These are phyloP conservation scores for Taiozyma sp. DNA, from an alignment of 1,139 yeast species.

Conservation along the genomic window DNA sequence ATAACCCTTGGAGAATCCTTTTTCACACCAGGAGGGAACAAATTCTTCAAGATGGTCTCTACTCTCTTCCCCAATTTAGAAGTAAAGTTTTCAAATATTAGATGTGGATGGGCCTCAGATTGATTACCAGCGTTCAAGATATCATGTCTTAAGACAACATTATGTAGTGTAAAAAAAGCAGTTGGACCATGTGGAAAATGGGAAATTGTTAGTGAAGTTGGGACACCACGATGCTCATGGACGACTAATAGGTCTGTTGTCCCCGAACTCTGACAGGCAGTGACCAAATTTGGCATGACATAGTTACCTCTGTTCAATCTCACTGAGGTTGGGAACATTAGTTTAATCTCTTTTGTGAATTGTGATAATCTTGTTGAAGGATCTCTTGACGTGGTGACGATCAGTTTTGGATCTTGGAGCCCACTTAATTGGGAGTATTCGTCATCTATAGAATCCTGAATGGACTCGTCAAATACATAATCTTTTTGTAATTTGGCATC, in stretches of 20 bases:
- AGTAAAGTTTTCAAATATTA: conserved; percentile 89
- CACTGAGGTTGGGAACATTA: conserved; percentile 85
- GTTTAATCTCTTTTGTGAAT: conserved; percentile 87
- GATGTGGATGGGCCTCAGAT: conserved; percentile 89
- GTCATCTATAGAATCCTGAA: conserved; percentile 71
- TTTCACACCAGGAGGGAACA: conserved; percentile 97
- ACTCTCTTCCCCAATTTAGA: conserved; percentile 82
- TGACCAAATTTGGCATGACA: conserved; percentile 77
- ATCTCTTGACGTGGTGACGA: conserved; percentile 90
- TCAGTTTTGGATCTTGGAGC: conserved; percentile 83
- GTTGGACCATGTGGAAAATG: conserved; percentile 99
- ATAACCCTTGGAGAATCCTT: conserved; percentile 84
- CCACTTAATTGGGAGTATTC: conserved; percentile 90
- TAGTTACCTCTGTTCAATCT: conserved; percentile 93
- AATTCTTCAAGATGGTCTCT: conserved; percentile 73
- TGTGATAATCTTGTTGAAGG: conserved; percentile 84
- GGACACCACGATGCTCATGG: conserved; percentile 98
- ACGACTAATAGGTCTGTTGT: conserved; percentile 80
- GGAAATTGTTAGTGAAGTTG: conserved; percentile 86
- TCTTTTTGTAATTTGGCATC: conserved; percentile 78
- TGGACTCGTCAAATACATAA: conserved; percentile 76
- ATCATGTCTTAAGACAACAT: conserved; percentile 93
- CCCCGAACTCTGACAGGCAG: conserved; percentile 72
- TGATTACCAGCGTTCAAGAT: conserved; percentile 81
- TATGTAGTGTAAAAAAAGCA: conserved; percentile 89